These are phyloP conservation scores for Chimonanthus salicifolius DNA, from an alignment of 164 flowering plant species.

Conservation along the genomic window DNA sequence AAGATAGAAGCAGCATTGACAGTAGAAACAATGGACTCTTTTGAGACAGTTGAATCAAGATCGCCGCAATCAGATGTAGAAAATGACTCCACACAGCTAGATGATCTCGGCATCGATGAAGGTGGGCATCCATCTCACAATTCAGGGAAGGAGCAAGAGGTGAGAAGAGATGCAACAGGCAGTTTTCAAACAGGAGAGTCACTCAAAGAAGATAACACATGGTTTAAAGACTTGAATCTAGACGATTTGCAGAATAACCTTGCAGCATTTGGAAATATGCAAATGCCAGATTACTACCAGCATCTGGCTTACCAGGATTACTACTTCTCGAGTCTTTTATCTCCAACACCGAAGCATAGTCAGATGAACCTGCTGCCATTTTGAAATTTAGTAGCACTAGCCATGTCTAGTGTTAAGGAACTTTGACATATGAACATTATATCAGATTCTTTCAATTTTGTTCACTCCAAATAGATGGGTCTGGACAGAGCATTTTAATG, in stretches of 20 bases:
- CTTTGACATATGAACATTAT: no score
- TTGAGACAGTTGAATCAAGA: conserved; percentile 9
- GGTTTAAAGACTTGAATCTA: conserved; percentile 16
- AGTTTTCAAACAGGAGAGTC: conserved; percentile 5
- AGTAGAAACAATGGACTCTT: conserved; percentile 13
- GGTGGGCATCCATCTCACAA: conserved; percentile 1
- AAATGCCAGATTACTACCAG: not conserved
- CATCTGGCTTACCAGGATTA: conserved; percentile 9
- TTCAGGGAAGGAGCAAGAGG: not conserved
- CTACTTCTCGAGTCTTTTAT: conserved; percentile 10
- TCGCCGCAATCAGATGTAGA: conserved; percentile 16
- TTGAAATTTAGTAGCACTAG: not conserved
- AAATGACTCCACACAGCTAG: conserved; percentile 7
- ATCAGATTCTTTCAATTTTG: no score
- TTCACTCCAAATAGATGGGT: no score
- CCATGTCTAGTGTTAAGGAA: not conserved
- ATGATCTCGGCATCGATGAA: not conserved
- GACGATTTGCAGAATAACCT: conserved; percentile 17
- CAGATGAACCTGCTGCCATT: conserved; percentile 10
- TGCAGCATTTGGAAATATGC: conserved; percentile 11
- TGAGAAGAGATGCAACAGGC: conserved; percentile 4
- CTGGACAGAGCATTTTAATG: no score
- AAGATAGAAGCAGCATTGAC: conserved; percentile 4
- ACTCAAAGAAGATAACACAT: conserved; percentile 12
- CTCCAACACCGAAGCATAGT: conserved; percentile 11